Base-by-base conservation (phyloP, 163 green algal genomes). In the Volvox carteri region DNA sequence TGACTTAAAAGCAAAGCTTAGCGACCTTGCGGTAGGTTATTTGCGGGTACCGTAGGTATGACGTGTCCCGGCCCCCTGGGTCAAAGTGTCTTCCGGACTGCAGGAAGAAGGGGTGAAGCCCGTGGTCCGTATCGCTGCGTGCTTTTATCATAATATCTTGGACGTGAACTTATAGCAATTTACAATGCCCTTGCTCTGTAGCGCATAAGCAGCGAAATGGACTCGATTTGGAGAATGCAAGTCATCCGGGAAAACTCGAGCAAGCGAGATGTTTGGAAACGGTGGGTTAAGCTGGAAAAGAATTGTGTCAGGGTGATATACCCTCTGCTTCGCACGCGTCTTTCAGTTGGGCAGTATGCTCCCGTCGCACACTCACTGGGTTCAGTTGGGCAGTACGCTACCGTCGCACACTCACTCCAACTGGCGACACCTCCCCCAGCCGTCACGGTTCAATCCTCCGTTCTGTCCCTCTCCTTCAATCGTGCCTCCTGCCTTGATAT, bases 151-250 rank as follows among this genome's bases (percentile, higher is more conserved):
- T 65, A 25, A 2, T 23, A 65, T 25, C 54, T 28, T 25, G 54
- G 8, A 19, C 6, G 8, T 19, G 19, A 65, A 23, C 54, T 11
- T 19, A 65, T 12, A 23, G 54, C 54, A 65, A 65, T 19, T 65
- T 12, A 1, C 39, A 28, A 87, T 81, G 18, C 30, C n/a, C 28
- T 89, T 65, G 19, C 19, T 35, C 35, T 56, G 84, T 93, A 97
- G 93, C 81, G 92, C n/a, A 94, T 94, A 52, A 96, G 92, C 83
- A 52, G 85, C 33, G 92, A 97, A 46, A 92, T 98, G 91, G 96
- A 98, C 58, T 94, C 91, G 39, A 90, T 93, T 8, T 98, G 96
- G 96, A 92, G 96, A n/a, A 98, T 98, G 96, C 93, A 96, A 74
- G 86, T 95, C 1, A 77, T 98, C 2, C 88, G 94, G 35, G 95